These are phyloP conservation scores for Termitomyces sp. DNA, from an alignment of 768 basidiomycete genomes.

Conservation along the genomic window DNA sequence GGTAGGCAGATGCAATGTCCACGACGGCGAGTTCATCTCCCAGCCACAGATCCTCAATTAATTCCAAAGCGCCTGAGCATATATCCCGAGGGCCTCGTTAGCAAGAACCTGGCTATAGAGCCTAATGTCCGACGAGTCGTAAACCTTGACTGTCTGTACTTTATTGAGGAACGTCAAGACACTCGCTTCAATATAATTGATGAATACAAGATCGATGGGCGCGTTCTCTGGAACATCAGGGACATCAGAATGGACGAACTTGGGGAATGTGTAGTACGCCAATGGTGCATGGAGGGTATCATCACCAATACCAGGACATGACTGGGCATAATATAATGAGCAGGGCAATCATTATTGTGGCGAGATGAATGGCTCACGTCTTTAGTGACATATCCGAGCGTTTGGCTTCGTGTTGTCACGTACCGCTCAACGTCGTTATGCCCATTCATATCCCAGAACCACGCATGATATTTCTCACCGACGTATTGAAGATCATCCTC, in stretches of 20 bases:
- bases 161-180: conserved; percentile 54
- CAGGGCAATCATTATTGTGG: neutral
- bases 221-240: conserved; percentile 49
- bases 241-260: conserved; percentile 55
- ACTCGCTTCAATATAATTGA: conserved; percentile 59
- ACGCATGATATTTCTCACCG: conserved; percentile 24
- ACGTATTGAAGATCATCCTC: conserved; percentile 15
- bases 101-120: conserved; percentile 52
- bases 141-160: conserved; percentile 48
- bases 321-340: conserved; percentile 27
- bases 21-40: neutral
- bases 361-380: conserved; percentile 4
- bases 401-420: conserved; percentile 45
- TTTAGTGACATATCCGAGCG: conserved; percentile 73
- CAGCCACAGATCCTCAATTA: conserved; percentile 12
- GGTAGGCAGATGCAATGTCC: neutral
- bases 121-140: conserved; percentile 47
- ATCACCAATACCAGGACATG: conserved; percentile 75
- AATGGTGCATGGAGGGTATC: conserved; percentile 64
- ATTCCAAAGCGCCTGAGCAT: conserved; percentile 49
- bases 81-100: conserved; percentile 53
- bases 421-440: conserved; percentile 34
- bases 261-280: conserved; percentile 50
- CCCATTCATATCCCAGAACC: conserved; percentile 58
- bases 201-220: conserved; percentile 71